Conservation (phyloP, 495 filamentous ascomycete genomes). For the Pyrenula massariospora region DNA sequence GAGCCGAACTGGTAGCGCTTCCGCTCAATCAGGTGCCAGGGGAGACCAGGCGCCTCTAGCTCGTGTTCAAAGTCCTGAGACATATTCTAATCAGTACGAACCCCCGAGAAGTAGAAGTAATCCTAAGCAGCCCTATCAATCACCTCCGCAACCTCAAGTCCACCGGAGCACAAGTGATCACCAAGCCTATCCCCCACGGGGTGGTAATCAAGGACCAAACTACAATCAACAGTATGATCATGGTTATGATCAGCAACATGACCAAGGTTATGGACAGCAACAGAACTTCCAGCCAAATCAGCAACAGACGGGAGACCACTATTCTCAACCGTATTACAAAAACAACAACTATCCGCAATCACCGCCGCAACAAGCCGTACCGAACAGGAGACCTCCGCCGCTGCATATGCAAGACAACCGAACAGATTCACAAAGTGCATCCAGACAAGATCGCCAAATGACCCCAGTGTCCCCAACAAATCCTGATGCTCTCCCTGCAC, state of each 20-base stretch:
- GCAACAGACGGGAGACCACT: constrained; percentile 3
- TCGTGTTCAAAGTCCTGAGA: background rate
- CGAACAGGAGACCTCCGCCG: constrained; percentile 14
- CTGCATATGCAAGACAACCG: constrained; percentile 7
- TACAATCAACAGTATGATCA: background rate
- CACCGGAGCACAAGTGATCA: background rate
- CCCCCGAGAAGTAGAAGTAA: background rate
- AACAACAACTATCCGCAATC: background rate
- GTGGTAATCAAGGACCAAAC: background rate
- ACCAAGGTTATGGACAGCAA: background rate
- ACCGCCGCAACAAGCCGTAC: constrained; percentile 3
- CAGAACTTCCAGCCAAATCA: constrained; percentile 3
- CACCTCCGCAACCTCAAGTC: background rate
- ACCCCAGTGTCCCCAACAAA: constrained; percentile 26
- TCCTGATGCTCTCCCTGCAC: constrained; percentile 56
- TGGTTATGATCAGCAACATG: background rate
- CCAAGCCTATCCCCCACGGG: background rate
- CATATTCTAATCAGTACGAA: background rate
- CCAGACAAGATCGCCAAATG: constrained; percentile 9
- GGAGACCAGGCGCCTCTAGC: background rate
- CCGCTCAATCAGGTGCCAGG: background rate
- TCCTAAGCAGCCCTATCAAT: background rate
- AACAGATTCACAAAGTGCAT: constrained; percentile 12
- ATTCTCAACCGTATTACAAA: constrained; percentile 1
- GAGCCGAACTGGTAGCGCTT: background rate